These are phyloP conservation scores for Lentinula edodes DNA, from an alignment of 768 basidiomycete species.

Conservation along the genomic window DNA sequence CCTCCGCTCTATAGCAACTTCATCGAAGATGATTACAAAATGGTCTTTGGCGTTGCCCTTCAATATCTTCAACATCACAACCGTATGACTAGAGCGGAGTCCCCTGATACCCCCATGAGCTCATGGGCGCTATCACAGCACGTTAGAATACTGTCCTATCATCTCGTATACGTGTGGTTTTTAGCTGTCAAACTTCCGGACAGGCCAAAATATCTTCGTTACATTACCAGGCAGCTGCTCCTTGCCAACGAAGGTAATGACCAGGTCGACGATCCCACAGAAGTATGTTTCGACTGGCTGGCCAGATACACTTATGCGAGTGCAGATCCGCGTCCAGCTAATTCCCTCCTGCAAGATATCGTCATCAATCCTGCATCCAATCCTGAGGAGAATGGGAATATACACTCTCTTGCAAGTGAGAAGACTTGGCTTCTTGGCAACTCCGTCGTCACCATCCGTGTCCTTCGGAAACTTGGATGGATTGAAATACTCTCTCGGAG, in stretches of 20 bases:
- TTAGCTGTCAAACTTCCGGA: constrained; percentile 79
- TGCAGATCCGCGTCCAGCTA: constrained; percentile 86
- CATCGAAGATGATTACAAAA: constrained; percentile 84
- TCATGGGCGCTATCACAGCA: constrained; percentile 91
- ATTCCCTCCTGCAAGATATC: constrained; percentile 72
- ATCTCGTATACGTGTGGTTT: constrained; percentile 93
- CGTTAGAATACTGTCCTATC: constrained; percentile 84
- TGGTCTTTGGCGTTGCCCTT: constrained; percentile 90
- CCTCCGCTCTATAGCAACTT: constrained; percentile 82
- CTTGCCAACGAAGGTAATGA: constrained; percentile 75
- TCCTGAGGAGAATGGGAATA: not conserved
- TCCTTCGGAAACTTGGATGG: constrained; percentile 76
- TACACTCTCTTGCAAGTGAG: constrained; percentile 27
- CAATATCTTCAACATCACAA: constrained; percentile 93
- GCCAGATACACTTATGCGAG: constrained; percentile 91
- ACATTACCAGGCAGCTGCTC: constrained; percentile 81
- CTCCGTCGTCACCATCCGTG: constrained; percentile 76
- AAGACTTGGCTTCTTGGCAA: constrained; percentile 88
- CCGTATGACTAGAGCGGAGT: constrained; percentile 34
- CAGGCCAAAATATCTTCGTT: constrained; percentile 74
- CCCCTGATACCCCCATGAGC: constrained; percentile 37
- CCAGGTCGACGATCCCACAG: constrained; percentile 81
- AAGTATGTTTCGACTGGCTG: constrained; percentile 98
- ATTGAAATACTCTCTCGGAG: constrained; percentile 79
- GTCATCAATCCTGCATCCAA: constrained; percentile 39